Evolutionary conservation across 805 yeast species (phyloP).

Genomic region (Pichia occidentalis): DNA sequence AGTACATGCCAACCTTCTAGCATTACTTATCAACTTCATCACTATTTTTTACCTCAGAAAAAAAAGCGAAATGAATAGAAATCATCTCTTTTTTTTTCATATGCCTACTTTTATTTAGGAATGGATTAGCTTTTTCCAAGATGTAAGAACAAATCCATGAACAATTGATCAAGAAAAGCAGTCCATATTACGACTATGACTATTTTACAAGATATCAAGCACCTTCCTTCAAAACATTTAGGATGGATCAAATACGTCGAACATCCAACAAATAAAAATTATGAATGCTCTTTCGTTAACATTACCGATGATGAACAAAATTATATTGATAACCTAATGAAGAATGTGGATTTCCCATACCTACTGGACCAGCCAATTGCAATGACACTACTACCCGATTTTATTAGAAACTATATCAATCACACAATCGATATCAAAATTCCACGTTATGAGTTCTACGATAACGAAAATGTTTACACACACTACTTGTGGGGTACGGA

Average conservation of each 20-base stretch:
- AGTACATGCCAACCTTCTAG: too few species aligned
- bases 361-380: slow-evolving; percentile 13
- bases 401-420: slow-evolving; percentile 36
- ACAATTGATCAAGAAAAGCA: too few species aligned
- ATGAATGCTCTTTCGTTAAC: slow-evolving; percentile 18
- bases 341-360: neutral
- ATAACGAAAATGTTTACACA: slow-evolving; percentile 39
- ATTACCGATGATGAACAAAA: slow-evolving; percentile 17
- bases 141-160: too few species aligned
- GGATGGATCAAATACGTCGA: slow-evolving; percentile 56
- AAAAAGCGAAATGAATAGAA: too few species aligned
- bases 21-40: too few species aligned
- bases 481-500: slow-evolving; percentile 85
- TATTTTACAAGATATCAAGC: neutral
- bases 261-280: slow-evolving; percentile 42
- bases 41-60: too few species aligned
- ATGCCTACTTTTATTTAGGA: too few species aligned
- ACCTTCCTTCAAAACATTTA: slow-evolving; percentile 29
- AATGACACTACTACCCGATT: slow-evolving; percentile 27
- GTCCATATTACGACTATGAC: too few species aligned
- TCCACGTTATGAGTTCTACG: slow-evolving; percentile 38
- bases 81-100: too few species aligned
- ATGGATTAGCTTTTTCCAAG: too few species aligned
- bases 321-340: slow-evolving; percentile 10
- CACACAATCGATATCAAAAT: slow-evolving; percentile 49